These are phyloP conservation scores for Cercospora sesami DNA, from an alignment of 2,329 filamentous ascomycete species.

Conservation along the genomic window DNA sequence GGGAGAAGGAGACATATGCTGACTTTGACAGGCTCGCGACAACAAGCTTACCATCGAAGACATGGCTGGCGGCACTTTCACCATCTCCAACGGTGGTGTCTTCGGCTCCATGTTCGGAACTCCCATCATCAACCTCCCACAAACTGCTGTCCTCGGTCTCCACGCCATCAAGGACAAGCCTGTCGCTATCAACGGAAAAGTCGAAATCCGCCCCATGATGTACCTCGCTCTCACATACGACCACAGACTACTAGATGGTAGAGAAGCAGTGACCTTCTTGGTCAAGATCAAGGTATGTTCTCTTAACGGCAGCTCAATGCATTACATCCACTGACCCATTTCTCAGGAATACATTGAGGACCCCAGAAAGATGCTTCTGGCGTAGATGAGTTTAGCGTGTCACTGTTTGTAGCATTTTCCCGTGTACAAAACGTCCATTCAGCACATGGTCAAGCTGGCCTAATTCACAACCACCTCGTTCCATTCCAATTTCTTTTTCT, in stretches of 20 bases:
- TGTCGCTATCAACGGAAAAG: constrained; percentile 85
- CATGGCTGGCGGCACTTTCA: constrained; percentile 98
- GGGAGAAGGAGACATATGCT: neutral
- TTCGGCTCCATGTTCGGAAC: constrained; percentile 98
- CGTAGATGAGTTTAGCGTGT: constrained; percentile 16
- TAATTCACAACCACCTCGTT: neutral
- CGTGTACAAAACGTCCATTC: constrained; percentile 20
- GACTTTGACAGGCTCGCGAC: constrained; percentile 70
- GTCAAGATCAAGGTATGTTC: constrained; percentile 78
- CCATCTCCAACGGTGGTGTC: constrained; percentile 94
- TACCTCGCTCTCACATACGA: constrained; percentile 97
- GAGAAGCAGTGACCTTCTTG: constrained; percentile 93
- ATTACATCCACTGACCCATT: neutral
- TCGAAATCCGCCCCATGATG: constrained; percentile 98
- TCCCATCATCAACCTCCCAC: constrained; percentile 95
- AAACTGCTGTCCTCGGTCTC: constrained; percentile 85
- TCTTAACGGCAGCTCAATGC: neutral
- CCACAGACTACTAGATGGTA: constrained; percentile 89
- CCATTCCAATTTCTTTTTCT: neutral
- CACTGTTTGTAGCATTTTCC: constrained; percentile 14
- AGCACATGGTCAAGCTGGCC: neutral
- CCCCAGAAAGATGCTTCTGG: constrained; percentile 81
- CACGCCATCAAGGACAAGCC: constrained; percentile 96
- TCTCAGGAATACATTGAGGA: constrained; percentile 80
- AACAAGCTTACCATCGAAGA: constrained; percentile 98